Evolutionary conservation across 2,329 filamentous ascomycete genomes (phyloP).

Genomic region (Fusarium algeriense): DNA sequence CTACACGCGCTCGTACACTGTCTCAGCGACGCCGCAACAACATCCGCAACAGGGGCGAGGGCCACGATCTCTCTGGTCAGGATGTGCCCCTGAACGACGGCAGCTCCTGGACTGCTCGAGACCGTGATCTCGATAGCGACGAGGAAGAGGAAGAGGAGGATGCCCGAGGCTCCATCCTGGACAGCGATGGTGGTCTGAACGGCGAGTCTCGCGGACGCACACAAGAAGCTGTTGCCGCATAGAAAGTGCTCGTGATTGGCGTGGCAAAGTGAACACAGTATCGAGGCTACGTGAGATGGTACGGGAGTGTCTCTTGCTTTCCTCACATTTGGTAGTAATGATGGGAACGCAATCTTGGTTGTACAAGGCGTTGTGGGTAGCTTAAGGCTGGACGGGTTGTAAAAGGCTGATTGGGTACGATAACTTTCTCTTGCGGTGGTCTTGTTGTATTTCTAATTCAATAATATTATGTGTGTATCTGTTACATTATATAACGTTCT

Average conservation of each 20-base stretch:
- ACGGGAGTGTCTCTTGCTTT: not conserved
- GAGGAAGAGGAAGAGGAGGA: conserved; percentile 74
- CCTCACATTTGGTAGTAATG: conserved; percentile 32
- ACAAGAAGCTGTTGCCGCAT: conserved; percentile 64
- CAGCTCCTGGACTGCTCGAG: conserved; percentile 87
- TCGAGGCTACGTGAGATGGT: not conserved
- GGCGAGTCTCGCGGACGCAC: conserved; percentile 69
- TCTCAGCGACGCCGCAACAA: conserved; percentile 85
- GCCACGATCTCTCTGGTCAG: conserved; percentile 85
- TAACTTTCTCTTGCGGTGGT: conserved; percentile 43
- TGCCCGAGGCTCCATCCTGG: conserved; percentile 61
- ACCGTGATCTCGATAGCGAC: conserved; percentile 72
- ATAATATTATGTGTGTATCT: conserved; percentile 42
- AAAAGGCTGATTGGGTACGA: conserved; percentile 43
- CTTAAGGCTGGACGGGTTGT: conserved; percentile 33
- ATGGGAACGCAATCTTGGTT: conserved; percentile 40
- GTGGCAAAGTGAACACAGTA: conserved; percentile 14
- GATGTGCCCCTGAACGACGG: conserved; percentile 82
- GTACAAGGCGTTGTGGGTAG: conserved; percentile 47
- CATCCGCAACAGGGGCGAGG: conserved; percentile 75
- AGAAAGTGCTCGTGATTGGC: conserved; percentile 38
- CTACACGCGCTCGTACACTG: conserved; percentile 85
- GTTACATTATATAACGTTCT: conserved; percentile 22
- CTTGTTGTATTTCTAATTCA: conserved; percentile 47
- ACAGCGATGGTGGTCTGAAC: conserved; percentile 65